Base-by-base conservation (phyloP, 2,329 filamentous ascomycete species). In the Ampelomyces quisqualis region DNA sequence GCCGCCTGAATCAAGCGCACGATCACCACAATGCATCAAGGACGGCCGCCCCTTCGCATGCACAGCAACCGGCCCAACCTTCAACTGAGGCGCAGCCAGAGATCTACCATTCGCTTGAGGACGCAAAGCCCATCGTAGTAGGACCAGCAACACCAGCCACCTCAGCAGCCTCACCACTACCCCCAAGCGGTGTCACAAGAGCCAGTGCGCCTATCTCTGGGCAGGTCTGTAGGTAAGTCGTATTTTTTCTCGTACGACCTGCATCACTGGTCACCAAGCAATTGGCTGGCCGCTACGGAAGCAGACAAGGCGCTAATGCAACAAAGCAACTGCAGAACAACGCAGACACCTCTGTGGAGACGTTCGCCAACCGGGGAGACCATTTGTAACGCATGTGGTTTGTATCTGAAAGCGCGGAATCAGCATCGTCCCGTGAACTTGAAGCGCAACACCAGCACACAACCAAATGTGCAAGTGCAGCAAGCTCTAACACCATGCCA, bases 331-430 rank as follows among this genome's bases (percentile, higher is more conserved):
- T 98, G 93, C 67, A 86, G 85, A 43, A 97, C 93, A 11, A 96
- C 90, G 37, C 84, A 86, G 66, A 98, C 93, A 32, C 93, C 93
- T 17, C 73, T 98, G 24, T 98, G 93, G 93, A 82, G 93, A 64
- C 82, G 93, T 61, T 95, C 91, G 11, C 91, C 91, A 0, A 84
- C 90, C 58, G 93, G 93, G 20, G 86, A 89, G 39, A 96, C 90
- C 19, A 97, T 98, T 45, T 98, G 93, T 73, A 98, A 98, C 70
- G 93, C 93, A 5, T 98, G 93, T 63, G 93, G 93, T 28, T 77
- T 98, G 11, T 98, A 98, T 68, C 77, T 88, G 49, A 97, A 97
- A 69, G 90, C 91, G 7, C 82, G 93, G 53, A 97, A 97, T 65
- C 86, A 91, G 48, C 83, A 88, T 56, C 82, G 93, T 35, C 93